A percentile compares a stretch with the other conserved stretches of the same genome.
These are phyloP conservation scores for Prunus persica DNA, from an alignment of 306 rosid species.

Conservation along the genomic window DNA sequence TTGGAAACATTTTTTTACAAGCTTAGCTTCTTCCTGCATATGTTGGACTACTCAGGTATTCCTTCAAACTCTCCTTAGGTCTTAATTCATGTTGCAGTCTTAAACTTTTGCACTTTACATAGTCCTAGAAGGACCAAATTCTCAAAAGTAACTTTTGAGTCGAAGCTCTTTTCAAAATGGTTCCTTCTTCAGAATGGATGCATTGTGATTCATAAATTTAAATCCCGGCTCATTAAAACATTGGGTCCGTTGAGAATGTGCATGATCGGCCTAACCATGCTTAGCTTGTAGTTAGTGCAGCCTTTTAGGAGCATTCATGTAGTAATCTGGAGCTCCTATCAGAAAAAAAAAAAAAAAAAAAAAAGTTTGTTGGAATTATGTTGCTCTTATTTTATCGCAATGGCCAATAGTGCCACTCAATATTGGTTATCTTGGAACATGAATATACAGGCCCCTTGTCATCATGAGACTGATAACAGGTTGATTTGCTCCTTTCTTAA, in stretches of 20 bases:
- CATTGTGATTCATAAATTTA: not conserved
- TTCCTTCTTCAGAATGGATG: not conserved
- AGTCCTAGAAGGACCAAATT: not conserved
- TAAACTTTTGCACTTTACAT: not conserved
- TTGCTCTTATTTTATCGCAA: not conserved
- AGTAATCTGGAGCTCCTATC: not conserved
- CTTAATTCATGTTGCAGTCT: not conserved
- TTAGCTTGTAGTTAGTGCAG: not conserved
- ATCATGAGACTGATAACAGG: not conserved
- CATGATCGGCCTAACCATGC: not conserved
- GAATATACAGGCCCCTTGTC: not conserved
- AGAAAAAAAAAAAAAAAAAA: no score
- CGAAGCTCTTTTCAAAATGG: not conserved
- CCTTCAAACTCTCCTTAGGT: slow-evolving; percentile 9
- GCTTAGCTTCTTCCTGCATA: slow-evolving; percentile 91
- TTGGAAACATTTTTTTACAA: slow-evolving; percentile 92
- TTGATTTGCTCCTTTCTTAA: not conserved
- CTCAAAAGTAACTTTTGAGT: not conserved
- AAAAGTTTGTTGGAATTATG: not conserved
- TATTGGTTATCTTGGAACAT: not conserved
- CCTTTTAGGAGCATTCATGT: not conserved
- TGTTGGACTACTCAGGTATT: slow-evolving; percentile 89
- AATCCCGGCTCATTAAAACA: not conserved
- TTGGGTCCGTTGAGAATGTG: not conserved
- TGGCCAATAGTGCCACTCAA: not conserved